Evolutionary conservation across 805 yeast genomes (phyloP), one percentile per base, ranked within the genome.

Genomic region (Saccharomycopsis sp.): DNA sequence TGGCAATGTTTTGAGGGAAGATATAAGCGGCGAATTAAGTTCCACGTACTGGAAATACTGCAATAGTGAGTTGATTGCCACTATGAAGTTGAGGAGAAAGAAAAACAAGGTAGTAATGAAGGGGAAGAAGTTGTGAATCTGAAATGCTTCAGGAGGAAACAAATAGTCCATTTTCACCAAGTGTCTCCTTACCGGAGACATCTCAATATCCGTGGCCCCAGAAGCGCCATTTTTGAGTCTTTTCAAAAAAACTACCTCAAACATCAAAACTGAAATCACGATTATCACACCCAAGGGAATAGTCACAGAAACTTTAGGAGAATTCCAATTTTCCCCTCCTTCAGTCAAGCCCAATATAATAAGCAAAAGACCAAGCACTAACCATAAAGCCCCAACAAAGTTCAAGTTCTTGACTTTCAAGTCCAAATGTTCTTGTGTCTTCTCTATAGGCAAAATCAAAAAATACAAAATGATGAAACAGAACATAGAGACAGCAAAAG

Each of bases 1-100:
- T 1, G 78, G 75, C 0, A 75, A 59, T 1, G 68, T 54, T 57
- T 74, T 76, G 2, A 74, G 64, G 1, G 75, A 73, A 0, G 78
- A 66, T 3, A 73, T 53, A 3, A 76, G 55, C 0, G 75, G 67
- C 2, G 71, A 60, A 53, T 71, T 62, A 5, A 57, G 57, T 2
- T 70, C 69, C n/a, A 68, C 61, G 44, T 60, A 64, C 50, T 62
- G 63, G 44, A 70, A 64, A 55, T 68, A 71, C 40, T 71, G 67
- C n/a, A 65, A 62, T 21, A 65, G 56, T 2, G 62, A 54, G 4
- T 64, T 62, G 46, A 70, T 57, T n/a, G 58, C 34, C 3, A 62
- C 62, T 20, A 68, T 65, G 18, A 66, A 61, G 14, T 59, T 50
- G 2, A 68, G 63, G 55, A 63, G 66, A 18, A 61, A 34, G 23